These are phyloP conservation scores for Lactarius tabidus DNA, from an alignment of 768 basidiomycete species.

Conservation along the genomic window DNA sequence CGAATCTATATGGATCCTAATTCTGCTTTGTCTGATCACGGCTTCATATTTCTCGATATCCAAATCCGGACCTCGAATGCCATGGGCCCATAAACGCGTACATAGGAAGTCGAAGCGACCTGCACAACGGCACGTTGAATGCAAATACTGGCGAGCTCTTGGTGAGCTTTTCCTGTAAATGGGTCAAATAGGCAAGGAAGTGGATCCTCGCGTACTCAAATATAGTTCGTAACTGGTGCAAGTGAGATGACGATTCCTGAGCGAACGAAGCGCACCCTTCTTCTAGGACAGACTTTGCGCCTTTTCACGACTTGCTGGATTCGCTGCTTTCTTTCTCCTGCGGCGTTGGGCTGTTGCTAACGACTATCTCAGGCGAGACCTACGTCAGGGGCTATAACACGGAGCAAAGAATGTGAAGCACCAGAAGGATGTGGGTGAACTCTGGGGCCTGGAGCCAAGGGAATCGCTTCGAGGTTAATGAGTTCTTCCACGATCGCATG, in stretches of 20 bases:
- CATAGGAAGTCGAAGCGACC: background rate
- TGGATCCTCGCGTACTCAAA: conserved; percentile 71
- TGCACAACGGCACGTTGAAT: background rate
- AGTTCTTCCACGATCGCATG: conserved; percentile 79
- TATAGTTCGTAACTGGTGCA: conserved; percentile 60
- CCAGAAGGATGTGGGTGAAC: conserved; percentile 37
- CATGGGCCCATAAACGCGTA: background rate
- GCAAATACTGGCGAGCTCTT: conserved; percentile 41
- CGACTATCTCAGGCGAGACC: conserved; percentile 44
- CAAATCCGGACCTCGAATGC: too few relatives aligned
- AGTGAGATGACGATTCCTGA: background rate
- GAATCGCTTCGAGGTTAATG: conserved; percentile 62
- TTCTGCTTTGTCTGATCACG: too few relatives aligned
- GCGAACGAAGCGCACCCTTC: conserved; percentile 28
- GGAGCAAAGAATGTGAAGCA: conserved; percentile 75
- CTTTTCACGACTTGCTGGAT: conserved; percentile 53
- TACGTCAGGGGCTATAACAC: conserved; percentile 33
- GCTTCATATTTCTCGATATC: too few relatives aligned
- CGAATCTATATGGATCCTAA: too few relatives aligned
- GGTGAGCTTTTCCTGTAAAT: conserved; percentile 67
- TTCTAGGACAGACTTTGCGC: conserved; percentile 60
- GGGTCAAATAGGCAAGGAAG: conserved; percentile 58
- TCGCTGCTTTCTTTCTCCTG: conserved; percentile 58
- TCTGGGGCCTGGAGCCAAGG: background rate
- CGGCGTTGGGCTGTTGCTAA: conserved; percentile 52